Conservation (phyloP, 1,284 basidiomycete species). For the Fomitiporia mediterranea region DNA sequence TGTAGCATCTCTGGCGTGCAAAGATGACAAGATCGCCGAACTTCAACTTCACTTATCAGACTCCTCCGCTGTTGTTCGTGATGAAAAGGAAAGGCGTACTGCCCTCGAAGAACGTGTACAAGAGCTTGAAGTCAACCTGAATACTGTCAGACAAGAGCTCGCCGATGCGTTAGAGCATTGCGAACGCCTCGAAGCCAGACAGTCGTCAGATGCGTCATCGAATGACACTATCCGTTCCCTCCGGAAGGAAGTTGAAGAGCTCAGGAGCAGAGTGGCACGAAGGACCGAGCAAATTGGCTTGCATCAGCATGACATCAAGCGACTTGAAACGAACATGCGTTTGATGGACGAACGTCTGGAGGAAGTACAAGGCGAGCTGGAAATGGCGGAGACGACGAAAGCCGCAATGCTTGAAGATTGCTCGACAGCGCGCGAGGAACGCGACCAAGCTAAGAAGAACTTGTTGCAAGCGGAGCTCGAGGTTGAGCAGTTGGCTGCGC, state of each 20-base stretch:
- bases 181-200: slow-evolving; percentile 53
- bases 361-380: slow-evolving; percentile 64
- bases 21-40: slow-evolving; percentile 13
- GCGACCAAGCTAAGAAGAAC: slow-evolving; percentile 51
- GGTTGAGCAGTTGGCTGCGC: slow-evolving; percentile 51
- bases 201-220: slow-evolving; percentile 55
- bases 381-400: slow-evolving; percentile 57
- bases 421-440: slow-evolving; percentile 61
- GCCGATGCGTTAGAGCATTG: slow-evolving; percentile 53
- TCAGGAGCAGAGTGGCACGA: slow-evolving; percentile 55
- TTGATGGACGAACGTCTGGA: slow-evolving; percentile 66
- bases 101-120: slow-evolving; percentile 39
- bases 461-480: slow-evolving; percentile 42
- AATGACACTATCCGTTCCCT: slow-evolving; percentile 50
- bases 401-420: slow-evolving; percentile 78
- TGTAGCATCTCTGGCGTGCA: neutral
- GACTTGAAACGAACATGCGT: slow-evolving; percentile 64
- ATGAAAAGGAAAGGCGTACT: slow-evolving; percentile 11
- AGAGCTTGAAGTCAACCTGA: slow-evolving; percentile 57
- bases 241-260: slow-evolving; percentile 56
- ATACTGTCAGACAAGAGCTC: slow-evolving; percentile 46
- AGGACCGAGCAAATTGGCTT: slow-evolving; percentile 66
- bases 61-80: neutral
- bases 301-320: slow-evolving; percentile 68
- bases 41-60: slow-evolving; percentile 12